Base-by-base conservation (phyloP, 2,329 filamentous ascomycete species). In the Phaeosphaeriaceae sp. region DNA sequence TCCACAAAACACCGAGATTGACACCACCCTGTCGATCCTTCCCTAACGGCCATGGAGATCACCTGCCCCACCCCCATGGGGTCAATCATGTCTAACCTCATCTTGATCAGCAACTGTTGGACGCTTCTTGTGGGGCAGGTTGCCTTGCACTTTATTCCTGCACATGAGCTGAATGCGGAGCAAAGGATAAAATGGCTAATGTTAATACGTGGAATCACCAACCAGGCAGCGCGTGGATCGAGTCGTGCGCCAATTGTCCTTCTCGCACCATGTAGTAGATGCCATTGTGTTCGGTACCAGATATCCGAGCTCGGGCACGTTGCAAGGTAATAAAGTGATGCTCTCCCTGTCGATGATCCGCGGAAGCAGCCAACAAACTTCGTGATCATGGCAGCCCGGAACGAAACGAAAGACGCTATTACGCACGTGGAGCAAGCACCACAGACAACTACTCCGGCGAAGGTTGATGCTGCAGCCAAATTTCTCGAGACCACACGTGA, bases 391-490 rank as follows among this genome's bases (percentile, higher is more conserved):
- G 19, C 60, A 22, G 54, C 53, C 7, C 42, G 46, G 10, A 26
- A 49, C n/a, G 46, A 64, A 23, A 52, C 48, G 23, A 65, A 66
- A 53, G 65, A 69, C 40, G 40, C 56, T 11, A 69, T 69, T 11
- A 61, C 63, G 8, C 61, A 65, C 44, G 40, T 66, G 28, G 65
- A 68, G 23, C 55, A 61, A 17, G 26, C 63, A n/a, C 8, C 54
- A 13, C 51, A 51, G 9, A 19, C n/a, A 19, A 52, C 48, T 13
- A 3, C 42, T 28, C 26, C 54, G 23, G 26, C 15, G 15, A 61
- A 57, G 17, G 59, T 68, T 26, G 82, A 84, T 48, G 82, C 80
- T 58, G 82, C 82, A 4, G 82, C 80, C 5, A 72, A 79, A 47
- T 84, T 83, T 60, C 75, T 84, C 13, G 78, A 76, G 10, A 54